Percentiles rank a stretch among this genome's conserved stretches.
Conservation (phyloP, 2,329 filamentous ascomycete species). For the Colletotrichum horii region DNA sequence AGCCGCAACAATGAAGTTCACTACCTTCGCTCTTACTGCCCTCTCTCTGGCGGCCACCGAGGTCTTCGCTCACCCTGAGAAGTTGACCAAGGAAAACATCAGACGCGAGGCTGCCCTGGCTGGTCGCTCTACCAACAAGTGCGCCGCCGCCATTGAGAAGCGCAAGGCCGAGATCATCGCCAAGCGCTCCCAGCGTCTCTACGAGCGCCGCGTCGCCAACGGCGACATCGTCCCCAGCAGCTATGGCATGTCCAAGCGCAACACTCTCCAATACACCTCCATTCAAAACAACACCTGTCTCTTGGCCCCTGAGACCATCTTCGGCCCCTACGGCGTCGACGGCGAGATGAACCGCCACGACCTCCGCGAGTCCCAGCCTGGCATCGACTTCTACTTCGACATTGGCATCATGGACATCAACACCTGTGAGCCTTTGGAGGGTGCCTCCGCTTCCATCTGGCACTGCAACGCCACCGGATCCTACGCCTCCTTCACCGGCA, state of each 20-base stretch:
- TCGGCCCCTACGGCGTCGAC: constrained; percentile 49
- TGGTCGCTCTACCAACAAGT: not conserved
- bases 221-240: not conserved
- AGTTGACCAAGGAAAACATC: not conserved
- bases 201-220: not conserved
- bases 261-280: not conserved
- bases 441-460: constrained; percentile 4
- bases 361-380: not conserved
- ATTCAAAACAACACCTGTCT: constrained; percentile 42
- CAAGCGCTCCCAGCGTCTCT: not conserved
- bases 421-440: constrained; percentile 9
- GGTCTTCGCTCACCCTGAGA: not conserved
- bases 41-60: not conserved
- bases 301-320: constrained; percentile 48
- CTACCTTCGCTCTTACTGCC: not conserved
- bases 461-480: constrained; percentile 2
- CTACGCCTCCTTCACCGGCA: not conserved
- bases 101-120: not conserved
- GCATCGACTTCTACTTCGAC: constrained; percentile 3
- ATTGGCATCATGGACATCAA: constrained; percentile 8
- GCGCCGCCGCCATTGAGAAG: not conserved
- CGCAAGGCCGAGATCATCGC: not conserved
- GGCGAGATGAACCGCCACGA: not conserved
- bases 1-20: not conserved
- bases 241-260: not conserved